Evolutionary conservation across 176 grass and related monocot species (phyloP).

Genomic region (Luzula sylvatica): DNA sequence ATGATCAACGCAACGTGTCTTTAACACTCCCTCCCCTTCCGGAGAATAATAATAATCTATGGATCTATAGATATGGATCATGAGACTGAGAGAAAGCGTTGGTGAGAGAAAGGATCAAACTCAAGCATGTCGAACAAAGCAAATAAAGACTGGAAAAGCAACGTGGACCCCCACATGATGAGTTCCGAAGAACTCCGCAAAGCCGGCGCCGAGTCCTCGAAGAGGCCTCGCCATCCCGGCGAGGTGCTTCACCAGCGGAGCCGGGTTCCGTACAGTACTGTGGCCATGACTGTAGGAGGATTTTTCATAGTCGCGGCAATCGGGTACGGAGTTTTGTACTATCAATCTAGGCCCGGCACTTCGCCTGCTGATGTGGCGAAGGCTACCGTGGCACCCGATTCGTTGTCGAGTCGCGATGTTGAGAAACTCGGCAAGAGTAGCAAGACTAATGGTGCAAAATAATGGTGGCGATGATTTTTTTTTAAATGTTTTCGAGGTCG

Average conservation of each 20-base stretch:
- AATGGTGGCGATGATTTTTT: no score
- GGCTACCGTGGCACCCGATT: slow-evolving; percentile 29
- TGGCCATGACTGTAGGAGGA: slow-evolving; percentile 41
- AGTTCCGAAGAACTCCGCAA: slow-evolving; percentile 37
- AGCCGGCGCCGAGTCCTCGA: slow-evolving; percentile 50
- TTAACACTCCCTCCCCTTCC: neutral
- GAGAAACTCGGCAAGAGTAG: neutral
- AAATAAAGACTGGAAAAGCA: slow-evolving; percentile 41
- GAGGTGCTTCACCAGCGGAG: slow-evolving; percentile 74
- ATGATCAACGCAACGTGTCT: neutral
- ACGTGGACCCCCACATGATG: slow-evolving; percentile 72
- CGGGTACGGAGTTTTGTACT: slow-evolving; percentile 50
- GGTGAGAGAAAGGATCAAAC: neutral
- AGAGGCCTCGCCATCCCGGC: slow-evolving; percentile 33
- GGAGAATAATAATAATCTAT: no score
- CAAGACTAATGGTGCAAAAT: neutral
- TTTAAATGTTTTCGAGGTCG: no score
- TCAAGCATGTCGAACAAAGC: slow-evolving; percentile 5
- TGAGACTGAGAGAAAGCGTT: neutral
- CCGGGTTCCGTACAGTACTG: slow-evolving; percentile 42
- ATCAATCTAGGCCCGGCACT: slow-evolving; percentile 56
- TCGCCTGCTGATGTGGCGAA: slow-evolving; percentile 53
- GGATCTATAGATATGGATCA: no score
- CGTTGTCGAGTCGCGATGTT: neutral
- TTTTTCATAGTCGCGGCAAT: slow-evolving; percentile 50